Percentiles rank a stretch among this genome's conserved stretches.
phyloP scores from a whole-genome alignment of 495 filamentous ascomycete species.

The Daldinia loculata region DNA sequence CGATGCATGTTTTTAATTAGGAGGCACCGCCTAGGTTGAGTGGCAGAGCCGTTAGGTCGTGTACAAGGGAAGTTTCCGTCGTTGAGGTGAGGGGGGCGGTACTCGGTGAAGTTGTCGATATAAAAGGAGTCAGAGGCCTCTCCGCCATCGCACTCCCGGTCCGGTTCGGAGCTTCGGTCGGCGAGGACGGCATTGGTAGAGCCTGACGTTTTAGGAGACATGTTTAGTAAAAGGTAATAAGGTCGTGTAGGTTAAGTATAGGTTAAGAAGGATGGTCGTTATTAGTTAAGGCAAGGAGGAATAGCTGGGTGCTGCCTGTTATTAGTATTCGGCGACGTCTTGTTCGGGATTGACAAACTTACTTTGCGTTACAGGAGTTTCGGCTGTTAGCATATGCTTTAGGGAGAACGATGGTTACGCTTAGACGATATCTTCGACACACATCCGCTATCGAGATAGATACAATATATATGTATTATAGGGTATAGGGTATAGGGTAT shows the following conservation, averaged over 20 bases:
- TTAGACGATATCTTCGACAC: background rate
- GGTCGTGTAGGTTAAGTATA: background rate
- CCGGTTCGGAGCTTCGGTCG: slow-evolving; percentile 8
- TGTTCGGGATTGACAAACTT: no score
- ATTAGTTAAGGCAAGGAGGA: background rate
- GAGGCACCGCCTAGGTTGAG: slow-evolving; percentile 18
- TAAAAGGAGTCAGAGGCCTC: slow-evolving; percentile 3
- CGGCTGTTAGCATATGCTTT: background rate
- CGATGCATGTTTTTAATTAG: background rate
- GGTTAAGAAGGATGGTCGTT: background rate
- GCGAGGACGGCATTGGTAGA: background rate
- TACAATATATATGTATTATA: slow-evolving; percentile 10
- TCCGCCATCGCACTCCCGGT: background rate
- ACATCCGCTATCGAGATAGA: background rate
- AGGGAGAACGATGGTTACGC: background rate
- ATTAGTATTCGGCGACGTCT: no score
- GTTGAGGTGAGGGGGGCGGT: slow-evolving; percentile 37
- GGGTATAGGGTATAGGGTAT: background rate
- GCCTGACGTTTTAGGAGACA: slow-evolving; percentile 7
- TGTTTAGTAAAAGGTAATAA: slow-evolving; percentile 1
- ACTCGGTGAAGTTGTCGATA: slow-evolving; percentile 18
- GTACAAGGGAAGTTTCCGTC: slow-evolving; percentile 33
- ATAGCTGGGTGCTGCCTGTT: background rate
- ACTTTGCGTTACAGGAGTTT: no score
- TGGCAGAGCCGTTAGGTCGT: slow-evolving; percentile 8